Evolutionary conservation across 1,139 yeast species (phyloP).

Genomic region (Geotrichum bryndzae): DNA sequence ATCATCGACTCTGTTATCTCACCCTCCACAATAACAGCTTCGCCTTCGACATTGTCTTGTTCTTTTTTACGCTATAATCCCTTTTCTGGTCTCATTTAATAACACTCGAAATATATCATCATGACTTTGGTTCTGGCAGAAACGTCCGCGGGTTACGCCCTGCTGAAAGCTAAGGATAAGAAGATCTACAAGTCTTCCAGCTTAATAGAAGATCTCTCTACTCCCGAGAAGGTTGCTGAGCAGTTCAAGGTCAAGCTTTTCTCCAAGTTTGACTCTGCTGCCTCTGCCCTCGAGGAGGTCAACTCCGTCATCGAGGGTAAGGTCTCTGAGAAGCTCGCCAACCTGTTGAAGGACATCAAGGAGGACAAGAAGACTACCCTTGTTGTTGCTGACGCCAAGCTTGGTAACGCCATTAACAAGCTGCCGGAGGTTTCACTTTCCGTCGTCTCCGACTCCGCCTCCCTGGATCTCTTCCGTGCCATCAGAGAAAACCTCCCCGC

Average conservation of each 20-base stretch:
- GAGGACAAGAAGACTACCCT: slow-evolving; percentile 85
- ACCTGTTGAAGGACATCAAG: slow-evolving; percentile 71
- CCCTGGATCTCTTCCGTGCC: slow-evolving; percentile 90
- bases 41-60: background rate
- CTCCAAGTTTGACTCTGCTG: slow-evolving; percentile 90
- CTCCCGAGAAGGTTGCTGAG: slow-evolving; percentile 72
- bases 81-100: background rate
- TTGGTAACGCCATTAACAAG: slow-evolving; percentile 94
- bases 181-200: slow-evolving; percentile 83
- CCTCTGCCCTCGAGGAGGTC: slow-evolving; percentile 94
- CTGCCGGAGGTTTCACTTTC: slow-evolving; percentile 75
- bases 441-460: slow-evolving; percentile 90
- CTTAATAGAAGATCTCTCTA: slow-evolving; percentile 69
- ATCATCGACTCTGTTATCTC: background rate
- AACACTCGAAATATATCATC: background rate
- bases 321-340: slow-evolving; percentile 78
- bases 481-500: slow-evolving; percentile 91
- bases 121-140: slow-evolving; percentile 97
- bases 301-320: slow-evolving; percentile 88
- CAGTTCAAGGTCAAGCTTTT: slow-evolving; percentile 90
- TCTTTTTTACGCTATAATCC: background rate
- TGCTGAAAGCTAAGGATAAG: slow-evolving; percentile 94
- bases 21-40: background rate
- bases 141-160: slow-evolving; percentile 97
- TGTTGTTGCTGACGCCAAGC: slow-evolving; percentile 89